phyloP scores from a whole-genome alignment of 495 filamentous ascomycete genomes.

The Bombardia bombarda region DNA sequence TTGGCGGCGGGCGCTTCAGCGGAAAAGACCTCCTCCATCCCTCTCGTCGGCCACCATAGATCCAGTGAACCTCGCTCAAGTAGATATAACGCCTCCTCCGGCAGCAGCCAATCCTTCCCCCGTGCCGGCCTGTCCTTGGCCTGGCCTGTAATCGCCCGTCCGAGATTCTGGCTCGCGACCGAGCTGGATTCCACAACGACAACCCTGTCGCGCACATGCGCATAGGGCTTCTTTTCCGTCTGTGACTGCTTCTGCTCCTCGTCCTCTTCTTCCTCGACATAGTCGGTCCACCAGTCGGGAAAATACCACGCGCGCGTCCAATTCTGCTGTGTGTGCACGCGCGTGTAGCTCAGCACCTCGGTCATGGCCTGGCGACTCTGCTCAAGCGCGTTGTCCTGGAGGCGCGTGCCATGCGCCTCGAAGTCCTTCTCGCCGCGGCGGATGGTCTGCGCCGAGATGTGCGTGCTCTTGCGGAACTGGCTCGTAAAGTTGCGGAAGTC shows the following conservation, averaged over 20 bases:
- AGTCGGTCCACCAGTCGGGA: constrained; percentile 34
- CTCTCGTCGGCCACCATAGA: constrained; percentile 62
- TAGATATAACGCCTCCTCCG: constrained; percentile 84
- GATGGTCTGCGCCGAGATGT: constrained; percentile 35
- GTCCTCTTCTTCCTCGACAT: constrained; percentile 20
- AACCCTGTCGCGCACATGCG: constrained; percentile 37
- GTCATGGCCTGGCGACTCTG: constrained; percentile 86
- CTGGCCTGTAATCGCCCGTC: constrained; percentile 33
- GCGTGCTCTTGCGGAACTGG: constrained; percentile 31
- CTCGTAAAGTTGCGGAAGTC: neutral
- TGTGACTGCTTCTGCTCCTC: neutral
- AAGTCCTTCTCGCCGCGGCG: constrained; percentile 86
- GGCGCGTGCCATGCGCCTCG: constrained; percentile 78
- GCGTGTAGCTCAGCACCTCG: constrained; percentile 66
- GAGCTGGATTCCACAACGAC: constrained; percentile 40
- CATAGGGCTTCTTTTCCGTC: constrained; percentile 24
- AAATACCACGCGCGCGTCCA: constrained; percentile 51
- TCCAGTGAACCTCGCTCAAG: constrained; percentile 82
- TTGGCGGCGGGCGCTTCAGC: constrained; percentile 2
- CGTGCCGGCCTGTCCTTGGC: constrained; percentile 36
- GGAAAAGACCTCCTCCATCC: constrained; percentile 32
- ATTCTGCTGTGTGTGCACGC: constrained; percentile 47
- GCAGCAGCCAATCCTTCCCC: constrained; percentile 69
- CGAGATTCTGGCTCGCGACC: constrained; percentile 31
- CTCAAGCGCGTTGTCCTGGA: constrained; percentile 67